Base-by-base conservation (phyloP, 2,329 filamentous ascomycete genomes). In the Colletotrichum camelliae region DNA sequence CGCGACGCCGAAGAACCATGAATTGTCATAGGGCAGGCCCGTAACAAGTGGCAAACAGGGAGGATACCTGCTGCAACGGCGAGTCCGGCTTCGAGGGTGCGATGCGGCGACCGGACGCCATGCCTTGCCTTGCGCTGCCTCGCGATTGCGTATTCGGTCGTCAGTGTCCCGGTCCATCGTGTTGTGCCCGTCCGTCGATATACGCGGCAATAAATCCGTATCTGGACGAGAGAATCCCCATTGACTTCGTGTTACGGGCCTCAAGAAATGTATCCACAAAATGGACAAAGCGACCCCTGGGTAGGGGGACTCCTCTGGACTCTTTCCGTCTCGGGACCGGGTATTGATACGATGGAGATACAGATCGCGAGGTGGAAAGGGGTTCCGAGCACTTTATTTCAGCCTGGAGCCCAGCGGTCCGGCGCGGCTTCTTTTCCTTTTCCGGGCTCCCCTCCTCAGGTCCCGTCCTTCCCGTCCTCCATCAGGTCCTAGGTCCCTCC, bases 261-360 rank as follows among this genome's bases (percentile, higher is more conserved):
- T 61, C 37, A 58, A 58, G 27, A 35, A 61, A 62, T 15, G n/a
- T 27, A 67, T 72, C 68, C 68, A 75, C 61, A 66, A 43, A 67
- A 71, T 7, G 24, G 12, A 60, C 57, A 33, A 12, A 31, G 33
- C 58, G 18, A 15, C 24, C 68, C 60, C 66, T 66, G 27, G 21
- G 21, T 65, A 70, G 33, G 39, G 31, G n/a, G 33, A 52, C 43
- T 52, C 43, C 43, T 52, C 43, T 21, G 29, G 48, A 67, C 61
- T 55, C 35, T 33, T 39, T 55, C 72, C 35, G 68, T 72, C 68
- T 75, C 68, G 68, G 61, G 31, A 74, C 68, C 61, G 72, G 61
- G 68, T 43, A 62, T 61, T 67, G 68, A 70, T 55, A 72, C 72
- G 61, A 67, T 67, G 29, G 57, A 75, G 69, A 71, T 61, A 74